Base-by-base conservation (phyloP, 148 eudicot species). In the Vaccinium corymbosum region DNA sequence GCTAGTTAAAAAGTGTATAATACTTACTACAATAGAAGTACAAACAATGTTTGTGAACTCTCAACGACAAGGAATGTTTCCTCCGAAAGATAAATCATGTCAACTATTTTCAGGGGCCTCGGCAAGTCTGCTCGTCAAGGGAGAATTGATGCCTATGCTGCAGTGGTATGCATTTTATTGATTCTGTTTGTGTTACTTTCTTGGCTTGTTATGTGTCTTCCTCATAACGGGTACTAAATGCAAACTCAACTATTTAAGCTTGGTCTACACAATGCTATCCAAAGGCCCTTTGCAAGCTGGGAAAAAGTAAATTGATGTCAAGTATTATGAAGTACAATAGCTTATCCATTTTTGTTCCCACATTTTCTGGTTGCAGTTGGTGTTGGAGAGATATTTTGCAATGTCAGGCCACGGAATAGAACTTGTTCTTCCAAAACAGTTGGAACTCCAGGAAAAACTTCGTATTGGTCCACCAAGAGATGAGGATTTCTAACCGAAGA, bases 351-450 rank as follows among this genome's bases (percentile, higher is more conserved):
- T 52, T 19, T 19, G 16, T 75, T 75, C 52, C 52, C 74, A 16
- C 8, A 7, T 79, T 52, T 81, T 75, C 55, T 68, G 73, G 11
- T 85, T 85, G 77, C 92, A 95, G 98, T 90, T 94, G 94, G 88
- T 95, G 86, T 89, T 95, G 82, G 94, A 95, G 75, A 90, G 98
- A 85, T 95, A 95, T 85, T 94, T 91, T 89, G 86, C 94, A 27
- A 52, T 55, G 61, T 86, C 73, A 13, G 98, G 98, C 16, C 72
- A 87, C 72, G 95, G 85, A 75, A 86, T 89, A 74, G 95, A 93
- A 83, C 92, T 94, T 68, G 97, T 95, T 72, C 87, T 94, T 85
- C 98, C 98, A 8, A 95, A 94, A 90, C 89, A 91, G 55, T 82
- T 86, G 81, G 91, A 91, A 76, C 93, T 95, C 75, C 98, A 93